Evolutionary conservation across 2,329 filamentous ascomycete genomes (phyloP), one percentile per base, ranked within the genome.

Genomic region (Exserohilum rostratum): DNA sequence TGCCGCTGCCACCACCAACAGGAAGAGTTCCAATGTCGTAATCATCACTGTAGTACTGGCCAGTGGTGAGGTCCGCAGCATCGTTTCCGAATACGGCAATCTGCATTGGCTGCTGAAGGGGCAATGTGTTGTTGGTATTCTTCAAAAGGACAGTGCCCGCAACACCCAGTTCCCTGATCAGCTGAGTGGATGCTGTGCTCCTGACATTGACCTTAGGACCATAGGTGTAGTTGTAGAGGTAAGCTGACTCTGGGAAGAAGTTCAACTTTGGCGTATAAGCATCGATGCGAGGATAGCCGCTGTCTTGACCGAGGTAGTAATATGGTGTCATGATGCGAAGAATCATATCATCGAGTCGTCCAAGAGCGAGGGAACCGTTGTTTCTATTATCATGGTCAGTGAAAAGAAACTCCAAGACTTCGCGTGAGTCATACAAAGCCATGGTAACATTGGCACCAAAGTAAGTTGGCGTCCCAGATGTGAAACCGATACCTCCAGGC

Each of bases 11-110:
- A 7, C 77, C 77, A 20, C 77, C 76, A 3, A 73, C 65, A 1
- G 72, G 63, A 1, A 79, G 61, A 0, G 86, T 84, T 2, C 78
- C 77, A 20, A 71, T 70, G 4, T 78, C 70, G 53, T 65, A 76
- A 37, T 69, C 57, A 25, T 57, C 62, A 2, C 51, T 35, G 7
- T 55, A 55, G 17, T 61, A 64, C 13, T 71, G 64, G 13, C 86
- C 86, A 11, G 75, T 76, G 57, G 85, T 81, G 64, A 72, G 51
- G 50, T 79, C 76, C 2, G 74, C 75, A 13, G 78, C 78, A 58
- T 79, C 78, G 43, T 80, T 79, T 0, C 81, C 81, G 55, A 82
- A 81, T 1, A 83, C 74, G 3, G 71, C 77, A 34, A 83, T 77
- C 6, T 76, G 77, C 44, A 71, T 74, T 1, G 81, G 80, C 46